Conservation (phyloP, 352 stramenopile species). For the Blastocystis hominis region DNA sequence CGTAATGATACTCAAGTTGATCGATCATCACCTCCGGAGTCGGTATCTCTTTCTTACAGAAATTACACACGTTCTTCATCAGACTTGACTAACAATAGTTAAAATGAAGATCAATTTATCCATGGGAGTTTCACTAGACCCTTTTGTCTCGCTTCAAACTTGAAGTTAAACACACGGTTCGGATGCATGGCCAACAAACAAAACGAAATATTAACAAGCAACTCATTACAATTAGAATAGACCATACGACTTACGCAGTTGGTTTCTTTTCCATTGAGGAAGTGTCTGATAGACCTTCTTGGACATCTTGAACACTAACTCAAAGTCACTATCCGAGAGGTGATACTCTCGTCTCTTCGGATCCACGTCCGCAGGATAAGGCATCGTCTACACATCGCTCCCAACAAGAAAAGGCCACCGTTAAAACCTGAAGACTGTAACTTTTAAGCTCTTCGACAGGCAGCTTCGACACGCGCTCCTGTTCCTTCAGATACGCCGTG, state of each 20-base stretch:
- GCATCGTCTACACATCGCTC: neutral
- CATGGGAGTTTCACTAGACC: neutral
- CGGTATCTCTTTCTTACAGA: neutral
- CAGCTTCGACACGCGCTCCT: constrained; percentile 5
- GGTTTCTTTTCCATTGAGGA: constrained; percentile 23
- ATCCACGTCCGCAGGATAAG: constrained; percentile 6
- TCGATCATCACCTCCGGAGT: neutral
- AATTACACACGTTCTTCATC: neutral
- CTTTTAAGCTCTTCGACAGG: neutral
- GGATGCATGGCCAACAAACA: neutral
- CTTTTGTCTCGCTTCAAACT: no score
- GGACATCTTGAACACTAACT: constrained; percentile 37
- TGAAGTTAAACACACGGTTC: no score
- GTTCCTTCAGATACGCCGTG: neutral
- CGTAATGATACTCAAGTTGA: neutral
- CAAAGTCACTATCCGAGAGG: constrained; percentile 34
- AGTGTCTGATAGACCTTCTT: constrained; percentile 1
- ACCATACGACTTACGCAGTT: neutral
- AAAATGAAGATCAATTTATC: neutral
- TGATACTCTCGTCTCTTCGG: constrained; percentile 42
- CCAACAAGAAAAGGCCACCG: neutral
- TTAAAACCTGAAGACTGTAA: neutral
- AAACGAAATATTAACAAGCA: constrained; percentile 1
- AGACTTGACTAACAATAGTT: neutral
- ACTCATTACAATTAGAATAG: constrained; percentile 6